Evolutionary conservation across 345 rosid genomes (phyloP), one percentile per base, ranked within the genome.

Genomic region (Brassica cretica): DNA sequence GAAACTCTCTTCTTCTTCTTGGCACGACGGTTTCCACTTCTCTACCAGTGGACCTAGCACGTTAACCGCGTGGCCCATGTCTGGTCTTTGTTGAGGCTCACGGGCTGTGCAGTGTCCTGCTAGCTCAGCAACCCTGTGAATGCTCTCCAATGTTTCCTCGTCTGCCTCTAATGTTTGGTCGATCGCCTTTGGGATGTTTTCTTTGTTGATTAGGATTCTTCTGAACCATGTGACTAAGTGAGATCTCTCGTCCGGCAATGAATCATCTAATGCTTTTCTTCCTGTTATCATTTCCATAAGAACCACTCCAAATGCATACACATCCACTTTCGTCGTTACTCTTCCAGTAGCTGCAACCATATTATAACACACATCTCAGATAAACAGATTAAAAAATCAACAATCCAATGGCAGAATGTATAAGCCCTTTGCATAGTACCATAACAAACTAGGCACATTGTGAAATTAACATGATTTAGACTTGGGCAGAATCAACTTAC

Each of bases 81-180:
- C 97, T 0, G 98, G 98, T 84, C 97, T 85, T 62, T 87, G 98
- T 64, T 80, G 64, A 3, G 97, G 97, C 75, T 94, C 97, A 0
- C 91, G 84, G 1, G 90, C 90, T 19, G 98, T 94, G 87, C 97
- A 94, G 46, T 94, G 94, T 27, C 93, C 97, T 12, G 98, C 97
- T 16, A 94, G 86, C 82, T 94, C 92, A 8, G 90, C 93, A n/a
- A 89, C 96, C 67, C 81, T 86, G 78, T 58, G 71, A 19, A 94
- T 86, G 79, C 88, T 89, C 37, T 71, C 89, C 49, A 88, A 16
- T 51, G 93, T 86, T 79, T 90, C 96, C 51, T 89, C 93, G 1
- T 90, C 89, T 0, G 81, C 78, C 33, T 89, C 75, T 53, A 94
- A 81, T 49, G 89, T 80, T 65, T 83, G 80, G 55, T 90, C 97